A percentile compares a stretch with the other conserved stretches of the same genome.
Conservation (phyloP, 495 filamentous ascomycete species). For the Paragyromitra xinjiangensis region DNA sequence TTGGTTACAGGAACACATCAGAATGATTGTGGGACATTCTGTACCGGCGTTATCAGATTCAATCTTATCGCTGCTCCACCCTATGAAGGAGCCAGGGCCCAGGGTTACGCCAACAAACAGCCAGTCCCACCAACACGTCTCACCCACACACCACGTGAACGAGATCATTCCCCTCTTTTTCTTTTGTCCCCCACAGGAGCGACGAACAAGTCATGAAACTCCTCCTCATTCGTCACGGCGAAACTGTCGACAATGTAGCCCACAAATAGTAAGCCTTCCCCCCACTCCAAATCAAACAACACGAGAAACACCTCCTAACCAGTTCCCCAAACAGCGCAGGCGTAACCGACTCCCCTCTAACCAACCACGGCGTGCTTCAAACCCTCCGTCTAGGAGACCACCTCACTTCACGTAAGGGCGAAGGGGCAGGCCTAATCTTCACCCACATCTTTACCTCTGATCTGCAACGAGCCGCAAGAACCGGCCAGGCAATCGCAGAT, state of each 20-base stretch:
- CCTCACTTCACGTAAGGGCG: conserved; percentile 62
- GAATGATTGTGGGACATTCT: no score
- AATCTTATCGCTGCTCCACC: background rate
- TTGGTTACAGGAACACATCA: no score
- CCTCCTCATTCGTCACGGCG: conserved; percentile 83
- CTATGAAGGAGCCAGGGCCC: conserved; percentile 9
- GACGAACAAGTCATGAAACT: conserved; percentile 67
- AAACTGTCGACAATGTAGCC: conserved; percentile 87
- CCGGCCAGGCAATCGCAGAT: conserved; percentile 70
- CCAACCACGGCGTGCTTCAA: conserved; percentile 82
- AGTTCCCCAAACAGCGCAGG: conserved; percentile 70
- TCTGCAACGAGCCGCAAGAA: conserved; percentile 75
- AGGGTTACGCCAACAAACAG: background rate
- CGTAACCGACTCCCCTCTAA: conserved; percentile 77
- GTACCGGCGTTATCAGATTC: conserved; percentile 18
- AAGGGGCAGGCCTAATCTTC: conserved; percentile 60
- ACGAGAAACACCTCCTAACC: conserved; percentile 54
- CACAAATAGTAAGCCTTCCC: conserved; percentile 69
- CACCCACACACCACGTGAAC: conserved; percentile 9
- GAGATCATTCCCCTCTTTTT: background rate
- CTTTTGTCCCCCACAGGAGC: background rate
- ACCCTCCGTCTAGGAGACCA: conserved; percentile 70
- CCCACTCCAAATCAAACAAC: background rate
- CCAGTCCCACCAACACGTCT: background rate
- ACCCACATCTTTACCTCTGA: conserved; percentile 80